Percentiles rank a stretch among this genome's conserved stretches.
Evolutionary conservation across 2,329 filamentous ascomycete genomes (phyloP).

Genomic region (Penicillium fuscoglaucum): DNA sequence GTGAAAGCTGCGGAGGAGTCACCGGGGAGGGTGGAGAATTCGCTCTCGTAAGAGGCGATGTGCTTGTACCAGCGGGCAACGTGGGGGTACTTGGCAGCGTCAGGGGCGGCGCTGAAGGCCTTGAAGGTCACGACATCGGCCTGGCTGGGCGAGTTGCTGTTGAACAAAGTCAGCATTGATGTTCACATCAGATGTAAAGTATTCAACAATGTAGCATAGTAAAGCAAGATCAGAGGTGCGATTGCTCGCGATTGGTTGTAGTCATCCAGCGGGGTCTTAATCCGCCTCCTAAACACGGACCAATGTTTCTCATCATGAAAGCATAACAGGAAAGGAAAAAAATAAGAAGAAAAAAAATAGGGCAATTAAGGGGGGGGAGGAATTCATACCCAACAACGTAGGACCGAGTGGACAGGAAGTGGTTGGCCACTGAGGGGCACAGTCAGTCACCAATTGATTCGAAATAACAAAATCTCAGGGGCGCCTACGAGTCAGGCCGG

Average conservation of each 20-base stretch:
- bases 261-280: constrained; percentile 87
- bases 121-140: constrained; percentile 97
- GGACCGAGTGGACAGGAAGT: constrained; percentile 61
- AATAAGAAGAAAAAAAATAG: constrained; percentile 23
- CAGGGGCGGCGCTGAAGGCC: constrained; percentile 73
- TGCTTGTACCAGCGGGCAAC: constrained; percentile 99
- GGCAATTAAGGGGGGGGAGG: constrained; percentile 15
- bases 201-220: constrained; percentile 6
- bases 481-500: constrained; percentile 60
- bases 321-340: constrained; percentile 18
- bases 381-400: constrained; percentile 76
- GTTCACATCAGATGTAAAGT: constrained; percentile 1
- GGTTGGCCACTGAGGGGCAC: constrained; percentile 45
- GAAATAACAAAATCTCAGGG: constrained; percentile 25
- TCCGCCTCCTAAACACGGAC: constrained; percentile 94
- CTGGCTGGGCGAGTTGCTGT: constrained; percentile 72
- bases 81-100: constrained; percentile 84
- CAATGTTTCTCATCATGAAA: constrained; percentile 81
- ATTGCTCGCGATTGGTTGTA: constrained; percentile 70
- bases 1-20: constrained; percentile 87
- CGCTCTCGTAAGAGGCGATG: constrained; percentile 86
- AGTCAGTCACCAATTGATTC: constrained; percentile 31
- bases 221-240: constrained; percentile 68
- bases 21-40: constrained; percentile 87
- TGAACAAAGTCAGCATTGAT: constrained; percentile 17